Evolutionary conservation across 768 basidiomycete genomes (phyloP).

Genomic region (Lactarius indigo): DNA sequence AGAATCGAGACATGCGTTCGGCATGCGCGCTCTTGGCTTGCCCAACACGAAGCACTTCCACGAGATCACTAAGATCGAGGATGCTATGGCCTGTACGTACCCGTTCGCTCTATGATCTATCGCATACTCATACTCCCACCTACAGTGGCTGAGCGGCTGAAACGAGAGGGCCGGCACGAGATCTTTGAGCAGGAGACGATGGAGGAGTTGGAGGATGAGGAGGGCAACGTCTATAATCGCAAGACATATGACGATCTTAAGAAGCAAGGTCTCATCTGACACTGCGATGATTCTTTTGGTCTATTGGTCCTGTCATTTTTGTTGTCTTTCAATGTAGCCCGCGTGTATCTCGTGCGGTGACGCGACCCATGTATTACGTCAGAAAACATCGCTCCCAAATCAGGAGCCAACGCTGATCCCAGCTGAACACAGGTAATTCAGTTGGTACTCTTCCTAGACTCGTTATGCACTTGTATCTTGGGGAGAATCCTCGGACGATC

Average conservation of each 20-base stretch:
- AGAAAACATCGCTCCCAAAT: neutral
- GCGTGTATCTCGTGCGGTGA: too few relatives aligned
- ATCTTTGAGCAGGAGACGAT: conserved; percentile 91
- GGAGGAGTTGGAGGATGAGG: conserved; percentile 97
- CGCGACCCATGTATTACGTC: conserved; percentile 5
- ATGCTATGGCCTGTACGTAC: conserved; percentile 85
- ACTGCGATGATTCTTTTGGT: neutral
- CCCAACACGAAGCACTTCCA: conserved; percentile 99
- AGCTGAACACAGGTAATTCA: neutral
- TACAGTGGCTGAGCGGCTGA: conserved; percentile 93
- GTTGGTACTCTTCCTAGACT: neutral
- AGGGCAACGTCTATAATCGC: conserved; percentile 97
- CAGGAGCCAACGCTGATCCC: neutral
- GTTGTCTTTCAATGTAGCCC: neutral
- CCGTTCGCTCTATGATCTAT: conserved; percentile 1
- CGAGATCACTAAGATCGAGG: conserved; percentile 95
- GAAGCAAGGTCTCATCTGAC: conserved; percentile 84
- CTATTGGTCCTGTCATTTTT: neutral
- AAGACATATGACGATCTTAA: conserved; percentile 98
- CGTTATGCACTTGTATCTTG: conserved; percentile 74
- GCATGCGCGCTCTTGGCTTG: conserved; percentile 94
- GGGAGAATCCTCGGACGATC: conserved; percentile 62
- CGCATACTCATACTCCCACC: conserved; percentile 5
- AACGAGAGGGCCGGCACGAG: conserved; percentile 93
- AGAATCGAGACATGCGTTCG: conserved; percentile 96